These are phyloP conservation scores for Ustilago cynodontis DNA, from an alignment of 1,284 basidiomycete species.

Conservation along the genomic window DNA sequence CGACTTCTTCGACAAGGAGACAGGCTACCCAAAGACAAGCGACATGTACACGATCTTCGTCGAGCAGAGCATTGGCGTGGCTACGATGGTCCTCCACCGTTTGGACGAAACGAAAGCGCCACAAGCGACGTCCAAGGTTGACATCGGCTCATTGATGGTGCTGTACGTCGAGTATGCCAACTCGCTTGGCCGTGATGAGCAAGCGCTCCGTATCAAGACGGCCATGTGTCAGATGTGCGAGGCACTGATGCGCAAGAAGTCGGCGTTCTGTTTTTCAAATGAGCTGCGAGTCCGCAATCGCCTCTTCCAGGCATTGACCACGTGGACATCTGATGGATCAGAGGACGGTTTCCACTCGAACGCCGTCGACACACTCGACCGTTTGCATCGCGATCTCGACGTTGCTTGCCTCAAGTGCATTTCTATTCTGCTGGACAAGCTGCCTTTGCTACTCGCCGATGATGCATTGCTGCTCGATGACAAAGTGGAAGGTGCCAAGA, in stretches of 20 bases:
- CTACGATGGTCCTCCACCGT: constrained; percentile 57
- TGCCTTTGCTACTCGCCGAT: constrained; percentile 63
- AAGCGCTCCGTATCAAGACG: constrained; percentile 63
- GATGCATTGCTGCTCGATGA: constrained; percentile 65
- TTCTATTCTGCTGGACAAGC: constrained; percentile 61
- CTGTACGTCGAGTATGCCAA: constrained; percentile 66
- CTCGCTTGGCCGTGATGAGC: constrained; percentile 59
- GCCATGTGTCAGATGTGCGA: constrained; percentile 66
- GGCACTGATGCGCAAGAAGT: constrained; percentile 61
- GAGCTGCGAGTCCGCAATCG: constrained; percentile 65
- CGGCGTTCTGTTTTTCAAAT: constrained; percentile 58
- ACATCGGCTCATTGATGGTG: constrained; percentile 65
- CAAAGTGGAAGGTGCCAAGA: constrained; percentile 66
- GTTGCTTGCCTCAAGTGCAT: constrained; percentile 63
- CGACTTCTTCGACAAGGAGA: constrained; percentile 65
- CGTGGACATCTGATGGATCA: constrained; percentile 63
- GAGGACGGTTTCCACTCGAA: constrained; percentile 41
- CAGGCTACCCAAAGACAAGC: constrained; percentile 57
- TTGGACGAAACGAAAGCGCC: constrained; percentile 40
- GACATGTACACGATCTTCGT: constrained; percentile 67
- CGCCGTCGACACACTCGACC: constrained; percentile 49
- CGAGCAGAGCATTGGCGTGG: constrained; percentile 66
- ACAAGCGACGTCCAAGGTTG: constrained; percentile 50
- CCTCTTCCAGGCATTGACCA: constrained; percentile 63
- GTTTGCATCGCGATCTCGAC: constrained; percentile 64